These are phyloP conservation scores for Phytophthora pseudosyringae DNA, from an alignment of 352 stramenopile species.

Conservation along the genomic window DNA sequence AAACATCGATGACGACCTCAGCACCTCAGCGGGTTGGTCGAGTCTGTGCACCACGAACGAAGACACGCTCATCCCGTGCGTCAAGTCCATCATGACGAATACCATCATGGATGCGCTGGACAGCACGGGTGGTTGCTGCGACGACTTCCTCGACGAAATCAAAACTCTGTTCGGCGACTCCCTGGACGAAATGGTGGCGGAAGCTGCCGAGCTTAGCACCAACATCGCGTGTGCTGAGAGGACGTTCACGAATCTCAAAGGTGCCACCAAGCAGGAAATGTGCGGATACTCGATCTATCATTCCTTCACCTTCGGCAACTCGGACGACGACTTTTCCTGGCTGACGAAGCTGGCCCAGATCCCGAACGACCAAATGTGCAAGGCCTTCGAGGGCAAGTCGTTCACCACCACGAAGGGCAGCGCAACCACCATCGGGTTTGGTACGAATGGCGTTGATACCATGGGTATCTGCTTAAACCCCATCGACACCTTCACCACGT, in stretches of 20 bases:
- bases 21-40: slow-evolving; percentile 5
- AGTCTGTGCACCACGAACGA: slow-evolving; percentile 38
- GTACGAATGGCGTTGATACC: slow-evolving; percentile 24
- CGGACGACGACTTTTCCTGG: not conserved
- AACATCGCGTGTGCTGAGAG: slow-evolving; percentile 54
- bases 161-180: slow-evolving; percentile 40
- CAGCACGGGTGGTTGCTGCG: slow-evolving; percentile 43
- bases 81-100: slow-evolving; percentile 33
- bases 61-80: slow-evolving; percentile 42
- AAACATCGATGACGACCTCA: slow-evolving; percentile 5
- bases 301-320: slow-evolving; percentile 29
- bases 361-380: slow-evolving; percentile 56
- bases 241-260: slow-evolving; percentile 38
- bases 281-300: slow-evolving; percentile 41
- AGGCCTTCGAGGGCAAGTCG: slow-evolving; percentile 38
- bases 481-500: slow-evolving; percentile 38
- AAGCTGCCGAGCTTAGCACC: slow-evolving; percentile 31
- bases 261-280: slow-evolving; percentile 32
- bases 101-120: slow-evolving; percentile 31
- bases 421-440: slow-evolving; percentile 38
- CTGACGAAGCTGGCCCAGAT: slow-evolving; percentile 39
- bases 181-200: slow-evolving; percentile 36
- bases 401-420: slow-evolving; percentile 46
- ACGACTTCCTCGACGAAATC: slow-evolving; percentile 46
- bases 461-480: slow-evolving; percentile 57